Base-by-base conservation (phyloP, 805 yeast genomes). In the Cephaloascus fragrans region DNA sequence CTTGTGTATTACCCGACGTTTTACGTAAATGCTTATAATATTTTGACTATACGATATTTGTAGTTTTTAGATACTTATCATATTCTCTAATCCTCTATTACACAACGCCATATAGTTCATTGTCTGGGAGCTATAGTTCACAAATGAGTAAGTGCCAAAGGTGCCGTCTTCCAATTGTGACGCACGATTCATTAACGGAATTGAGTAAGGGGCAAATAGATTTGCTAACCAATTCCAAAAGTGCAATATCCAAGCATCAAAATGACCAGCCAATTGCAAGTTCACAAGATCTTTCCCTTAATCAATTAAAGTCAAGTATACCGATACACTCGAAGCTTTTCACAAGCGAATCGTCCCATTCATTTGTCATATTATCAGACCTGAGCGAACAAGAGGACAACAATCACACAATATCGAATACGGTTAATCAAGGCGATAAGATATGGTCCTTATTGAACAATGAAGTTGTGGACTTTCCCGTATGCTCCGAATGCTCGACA, bases 401-500 rank as follows among this genome's bases (percentile, higher is more conserved):
- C 17, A 32, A 16, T n/a, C 35, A 35, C 38, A 61, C 69, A 0
- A 61, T 77, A 2, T 72, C 83, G 0, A 59, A 64, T 4, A 59
- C 78, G 34, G 57, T 77, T 18, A 69, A 70, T 35, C 67, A 77
- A 0, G 55, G 87, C 26, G 76, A 75, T 2, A 75, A 73, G 31
- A 71, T 90, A 2, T 88, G 86, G 54, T 80, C 82, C 44, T 67
- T 83, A 2, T 58, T 90, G 4, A 80, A 93, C 0, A 47, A 46
- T 12, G 80, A 83, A 44, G 87, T 81, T 43, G 70, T 90, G 14
- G 94, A 86, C 45, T 79, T 77, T 51, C 98, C 98, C 0, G 76
- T 93, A 14, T 90, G 97, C 49, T 69, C 70, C 18, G 97, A 89
- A 34, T 93, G 98, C 56, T 83, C 93, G 4, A 75, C 71, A 34